phyloP scores from a whole-genome alignment of 2,329 filamentous ascomycete genomes.

The Teratosphaeria gauchensis region DNA sequence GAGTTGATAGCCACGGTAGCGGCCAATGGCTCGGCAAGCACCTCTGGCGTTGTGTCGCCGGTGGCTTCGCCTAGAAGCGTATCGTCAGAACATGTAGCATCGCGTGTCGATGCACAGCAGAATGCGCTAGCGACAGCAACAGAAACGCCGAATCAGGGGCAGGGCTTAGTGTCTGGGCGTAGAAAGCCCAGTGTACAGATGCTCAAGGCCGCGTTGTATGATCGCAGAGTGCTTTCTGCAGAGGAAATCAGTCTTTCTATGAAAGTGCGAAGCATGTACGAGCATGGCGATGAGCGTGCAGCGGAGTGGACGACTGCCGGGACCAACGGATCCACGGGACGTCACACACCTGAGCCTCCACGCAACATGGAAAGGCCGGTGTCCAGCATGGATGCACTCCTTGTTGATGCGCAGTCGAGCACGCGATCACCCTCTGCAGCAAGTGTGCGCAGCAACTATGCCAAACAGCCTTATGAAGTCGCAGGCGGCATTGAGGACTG shows the following conservation, averaged over 20 bases:
- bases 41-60: background rate
- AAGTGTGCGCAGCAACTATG: slow-evolving; percentile 11
- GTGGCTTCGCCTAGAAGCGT: background rate
- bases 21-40: slow-evolving; percentile 9
- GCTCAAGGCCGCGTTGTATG: slow-evolving; percentile 25
- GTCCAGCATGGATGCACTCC: background rate
- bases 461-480: slow-evolving; percentile 44
- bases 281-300: slow-evolving; percentile 49
- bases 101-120: background rate
- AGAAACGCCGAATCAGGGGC: background rate
- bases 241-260: slow-evolving; percentile 55
- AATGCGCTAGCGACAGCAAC: background rate
- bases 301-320: slow-evolving; percentile 30
- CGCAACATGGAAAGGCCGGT: background rate
- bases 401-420: background rate
- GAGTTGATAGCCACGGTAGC: slow-evolving; percentile 18
- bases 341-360: background rate
- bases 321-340: background rate
- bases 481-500: slow-evolving; percentile 58
- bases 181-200: slow-evolving; percentile 28
- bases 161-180: slow-evolving; percentile 18
- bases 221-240: slow-evolving; percentile 46
- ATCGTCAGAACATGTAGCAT: background rate
- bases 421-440: slow-evolving; percentile 2
- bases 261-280: slow-evolving; percentile 55